A percentile compares a stretch with the other conserved stretches of the same genome.
Evolutionary conservation across 2,329 filamentous ascomycete genomes (phyloP).

Genomic region (Colletotrichum tofieldiae): DNA sequence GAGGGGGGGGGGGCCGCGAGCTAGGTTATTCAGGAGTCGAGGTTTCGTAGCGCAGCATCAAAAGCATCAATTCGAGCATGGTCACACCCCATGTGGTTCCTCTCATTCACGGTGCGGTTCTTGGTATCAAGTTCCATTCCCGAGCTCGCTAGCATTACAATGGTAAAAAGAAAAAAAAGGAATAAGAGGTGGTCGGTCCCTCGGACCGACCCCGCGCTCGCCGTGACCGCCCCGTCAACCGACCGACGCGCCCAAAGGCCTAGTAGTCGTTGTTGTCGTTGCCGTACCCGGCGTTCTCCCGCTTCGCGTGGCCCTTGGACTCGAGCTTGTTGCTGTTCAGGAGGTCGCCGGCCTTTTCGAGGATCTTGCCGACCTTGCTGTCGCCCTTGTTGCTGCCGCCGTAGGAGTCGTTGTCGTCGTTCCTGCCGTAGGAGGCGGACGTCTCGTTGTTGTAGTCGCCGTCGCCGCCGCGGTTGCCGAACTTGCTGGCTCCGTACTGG

Average conservation of each 20-base stretch:
- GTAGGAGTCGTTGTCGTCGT: constrained; percentile 44
- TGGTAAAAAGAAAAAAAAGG: neutral
- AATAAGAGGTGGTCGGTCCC: too few relatives aligned
- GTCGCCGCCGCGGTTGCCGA: too few relatives aligned
- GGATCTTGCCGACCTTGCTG: constrained; percentile 68
- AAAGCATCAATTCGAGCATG: neutral
- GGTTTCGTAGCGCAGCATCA: constrained; percentile 9
- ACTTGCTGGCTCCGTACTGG: too few relatives aligned
- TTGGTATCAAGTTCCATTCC: neutral
- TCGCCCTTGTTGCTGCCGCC: constrained; percentile 51
- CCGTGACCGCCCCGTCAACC: too few relatives aligned
- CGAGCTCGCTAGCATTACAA: constrained; percentile 2
- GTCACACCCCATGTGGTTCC: neutral
- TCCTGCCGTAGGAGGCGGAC: constrained; percentile 44
- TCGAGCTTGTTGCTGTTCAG: constrained; percentile 64
- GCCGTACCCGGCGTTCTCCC: constrained; percentile 57
- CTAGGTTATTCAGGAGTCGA: neutral
- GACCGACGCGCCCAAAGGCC: neutral
- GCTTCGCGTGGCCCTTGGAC: constrained; percentile 66
- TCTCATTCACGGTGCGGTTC: neutral
- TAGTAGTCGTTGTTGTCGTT: constrained; percentile 43
- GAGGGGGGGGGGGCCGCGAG: neutral
- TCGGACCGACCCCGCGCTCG: neutral
- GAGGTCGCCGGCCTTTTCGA: constrained; percentile 71
- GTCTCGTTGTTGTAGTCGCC: constrained; percentile 43